phyloP scores from a whole-genome alignment of 345 rosid species.

The Chamaenerion angustifolium region DNA sequence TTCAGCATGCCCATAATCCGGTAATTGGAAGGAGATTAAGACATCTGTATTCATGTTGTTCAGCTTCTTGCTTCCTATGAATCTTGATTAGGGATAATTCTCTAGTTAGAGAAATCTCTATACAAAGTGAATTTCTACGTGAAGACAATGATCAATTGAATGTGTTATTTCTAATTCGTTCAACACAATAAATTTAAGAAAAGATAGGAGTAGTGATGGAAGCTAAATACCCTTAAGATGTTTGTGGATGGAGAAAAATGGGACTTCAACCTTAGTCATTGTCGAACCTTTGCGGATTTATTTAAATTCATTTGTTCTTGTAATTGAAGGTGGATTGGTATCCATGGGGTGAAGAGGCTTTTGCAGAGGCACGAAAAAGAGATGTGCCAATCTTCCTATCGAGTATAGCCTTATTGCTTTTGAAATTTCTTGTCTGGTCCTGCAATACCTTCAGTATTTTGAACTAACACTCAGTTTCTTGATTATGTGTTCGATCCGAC shows the following conservation, averaged over 20 bases:
- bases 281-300: not conserved
- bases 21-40: slow-evolving; percentile 15
- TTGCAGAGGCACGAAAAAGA: slow-evolving; percentile 62
- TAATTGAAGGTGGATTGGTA: slow-evolving; percentile 69
- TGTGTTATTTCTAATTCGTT: too few relatives aligned
- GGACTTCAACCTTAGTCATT: not conserved
- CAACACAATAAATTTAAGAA: too few relatives aligned
- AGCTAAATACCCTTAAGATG: too few relatives aligned
- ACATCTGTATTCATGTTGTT: not conserved
- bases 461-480: not conserved
- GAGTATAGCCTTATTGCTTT: slow-evolving; percentile 23
- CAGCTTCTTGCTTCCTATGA: not conserved
- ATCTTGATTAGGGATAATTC: not conserved
- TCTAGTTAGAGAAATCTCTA: not conserved
- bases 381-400: slow-evolving; percentile 89
- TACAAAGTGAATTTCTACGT: too few relatives aligned
- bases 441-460: not conserved
- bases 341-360: slow-evolving; percentile 95
- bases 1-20: slow-evolving; percentile 86
- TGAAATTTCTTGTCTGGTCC: slow-evolving; percentile 1
- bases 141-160: too few relatives aligned
- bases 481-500: slow-evolving; percentile 2
- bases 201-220: too few relatives aligned
- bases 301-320: not conserved
- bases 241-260: too few relatives aligned